Evolutionary conservation across 169 alveolate species (phyloP), one percentile per base, ranked within the genome.

Genomic region (Eimeria tenella): DNA sequence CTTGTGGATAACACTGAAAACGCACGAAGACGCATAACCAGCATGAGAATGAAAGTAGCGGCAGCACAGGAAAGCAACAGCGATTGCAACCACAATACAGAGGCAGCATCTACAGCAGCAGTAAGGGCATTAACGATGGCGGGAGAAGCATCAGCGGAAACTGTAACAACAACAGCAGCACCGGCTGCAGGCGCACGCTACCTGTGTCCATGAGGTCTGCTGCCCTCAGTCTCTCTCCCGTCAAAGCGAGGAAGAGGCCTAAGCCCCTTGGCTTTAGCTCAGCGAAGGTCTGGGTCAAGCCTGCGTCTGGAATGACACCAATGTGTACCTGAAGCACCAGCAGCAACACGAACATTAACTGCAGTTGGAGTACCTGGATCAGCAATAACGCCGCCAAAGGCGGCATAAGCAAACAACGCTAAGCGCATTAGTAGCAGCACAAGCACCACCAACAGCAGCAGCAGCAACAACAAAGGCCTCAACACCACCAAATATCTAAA

Each of bases 261-360:
- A 96, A 58, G 60, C 95, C 87, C 25, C 52, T 19, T n/a, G 96
- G 94, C 50, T 42, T 21, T 60, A 97, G 95, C 87, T 97, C 96
- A n/a, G 98, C 93, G 63, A 97, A 93, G 95, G 97, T 96, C 90
- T 95, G 97, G 25, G 97, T 93, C 31, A 98, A 98, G 10, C 98
- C 98, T 8, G 96, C 98, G 94, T 98, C 99, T 23, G 99, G 97
- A 86, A 97, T 97, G 74, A 96, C 96, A 53, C 98, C 99, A 23
- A 98, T 97, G 56, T 96, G 96, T 11, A 73, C 82, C 82, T 73
- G 77, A 73, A 73, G 23, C 53, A 23, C 53, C 50, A 73, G 82
- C 74, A 73, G 82, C 82, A 73, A 13, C 82, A 73, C 21, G 53
- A 68, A n/a, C 49, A 68, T 19, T 68, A 21, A 10, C 77, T 19